A percentile compares a stretch with the other conserved stretches of the same genome.
These are phyloP conservation scores for Xylaria sp. DNA, from an alignment of 2,329 filamentous ascomycete species.

Conservation along the genomic window DNA sequence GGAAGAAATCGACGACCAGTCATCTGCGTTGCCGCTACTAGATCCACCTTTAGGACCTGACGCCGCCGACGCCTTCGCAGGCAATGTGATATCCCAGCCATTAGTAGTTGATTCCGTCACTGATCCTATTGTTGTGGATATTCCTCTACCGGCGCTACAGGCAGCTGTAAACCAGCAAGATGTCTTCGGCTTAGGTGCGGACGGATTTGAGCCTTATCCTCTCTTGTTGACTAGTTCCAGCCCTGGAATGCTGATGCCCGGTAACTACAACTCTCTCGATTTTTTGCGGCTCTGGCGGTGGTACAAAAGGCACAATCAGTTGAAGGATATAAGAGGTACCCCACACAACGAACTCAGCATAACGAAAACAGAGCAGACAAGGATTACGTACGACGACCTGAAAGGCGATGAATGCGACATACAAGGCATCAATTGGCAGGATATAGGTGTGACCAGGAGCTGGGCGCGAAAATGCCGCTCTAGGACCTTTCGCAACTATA, in stretches of 20 bases:
- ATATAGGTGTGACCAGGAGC: slow-evolving; percentile 62
- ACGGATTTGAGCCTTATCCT: slow-evolving; percentile 43
- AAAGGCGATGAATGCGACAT: slow-evolving; percentile 67
- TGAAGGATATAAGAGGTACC: slow-evolving; percentile 35
- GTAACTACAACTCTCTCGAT: slow-evolving; percentile 61
- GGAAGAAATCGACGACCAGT: slow-evolving; percentile 38
- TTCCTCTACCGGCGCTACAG: slow-evolving; percentile 5
- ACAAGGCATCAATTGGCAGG: slow-evolving; percentile 69
- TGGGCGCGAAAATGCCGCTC: slow-evolving; percentile 61
- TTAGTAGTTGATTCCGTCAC: neutral
- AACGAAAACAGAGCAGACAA: slow-evolving; percentile 35
- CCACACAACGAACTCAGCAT: slow-evolving; percentile 36
- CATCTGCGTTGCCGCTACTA: slow-evolving; percentile 21
- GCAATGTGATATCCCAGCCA: neutral
- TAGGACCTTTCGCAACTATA: slow-evolving; percentile 67
- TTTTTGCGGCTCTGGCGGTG: slow-evolving; percentile 64
- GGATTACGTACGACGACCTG: slow-evolving; percentile 59
- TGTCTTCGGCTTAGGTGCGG: neutral
- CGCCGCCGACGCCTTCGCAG: neutral
- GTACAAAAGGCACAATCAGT: slow-evolving; percentile 34
- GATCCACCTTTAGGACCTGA: neutral
- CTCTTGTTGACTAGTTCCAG: slow-evolving; percentile 50
- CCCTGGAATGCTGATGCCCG: slow-evolving; percentile 56
- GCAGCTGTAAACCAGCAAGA: slow-evolving; percentile 27
- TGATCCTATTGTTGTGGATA: neutral